phyloP scores from a whole-genome alignment of 2,329 filamentous ascomycete genomes.

The Ophiocordyceps polyrhachis-furcata region DNA sequence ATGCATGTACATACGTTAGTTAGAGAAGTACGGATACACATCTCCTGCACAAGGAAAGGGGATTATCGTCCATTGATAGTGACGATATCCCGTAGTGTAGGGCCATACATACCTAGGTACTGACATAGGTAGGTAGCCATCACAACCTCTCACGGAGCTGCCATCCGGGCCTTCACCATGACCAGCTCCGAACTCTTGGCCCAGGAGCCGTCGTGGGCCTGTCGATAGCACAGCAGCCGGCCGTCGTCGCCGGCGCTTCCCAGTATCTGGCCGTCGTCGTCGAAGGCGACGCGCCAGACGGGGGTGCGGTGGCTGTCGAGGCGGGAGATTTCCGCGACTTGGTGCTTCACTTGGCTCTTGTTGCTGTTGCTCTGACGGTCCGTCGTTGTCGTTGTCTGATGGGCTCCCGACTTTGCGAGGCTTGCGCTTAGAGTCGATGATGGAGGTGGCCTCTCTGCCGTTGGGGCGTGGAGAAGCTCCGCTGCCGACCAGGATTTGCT shows the following conservation, averaged over 20 bases:
- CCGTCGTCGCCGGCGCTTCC: constrained; percentile 64
- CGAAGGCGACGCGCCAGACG: constrained; percentile 59
- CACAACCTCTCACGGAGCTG: constrained; percentile 23
- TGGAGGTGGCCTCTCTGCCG: constrained; percentile 8
- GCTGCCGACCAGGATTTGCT: constrained; percentile 27
- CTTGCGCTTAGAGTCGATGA: constrained; percentile 32
- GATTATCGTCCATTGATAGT: no score
- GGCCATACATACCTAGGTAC: no score
- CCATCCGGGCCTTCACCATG: constrained; percentile 37
- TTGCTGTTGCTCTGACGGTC: constrained; percentile 14
- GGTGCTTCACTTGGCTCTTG: constrained; percentile 44
- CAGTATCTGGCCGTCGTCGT: constrained; percentile 50
- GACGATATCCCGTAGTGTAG: no score
- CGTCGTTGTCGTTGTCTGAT: constrained; percentile 21
- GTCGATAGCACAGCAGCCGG: constrained; percentile 40
- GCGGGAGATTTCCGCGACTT: constrained; percentile 42
- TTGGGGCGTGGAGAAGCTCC: constrained; percentile 19
- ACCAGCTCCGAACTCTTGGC: constrained; percentile 40
- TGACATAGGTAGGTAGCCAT: no score
- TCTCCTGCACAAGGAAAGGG: no score
- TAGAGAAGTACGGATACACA: no score
- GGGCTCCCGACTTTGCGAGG: constrained; percentile 27
- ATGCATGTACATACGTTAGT: no score
- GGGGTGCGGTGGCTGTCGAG: constrained; percentile 50
- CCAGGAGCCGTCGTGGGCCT: constrained; percentile 38